A percentile compares a stretch with the other conserved stretches of the same genome.
Conservation (phyloP, 2,329 filamentous ascomycete genomes). For the Exophiala phaeomuriformis region DNA sequence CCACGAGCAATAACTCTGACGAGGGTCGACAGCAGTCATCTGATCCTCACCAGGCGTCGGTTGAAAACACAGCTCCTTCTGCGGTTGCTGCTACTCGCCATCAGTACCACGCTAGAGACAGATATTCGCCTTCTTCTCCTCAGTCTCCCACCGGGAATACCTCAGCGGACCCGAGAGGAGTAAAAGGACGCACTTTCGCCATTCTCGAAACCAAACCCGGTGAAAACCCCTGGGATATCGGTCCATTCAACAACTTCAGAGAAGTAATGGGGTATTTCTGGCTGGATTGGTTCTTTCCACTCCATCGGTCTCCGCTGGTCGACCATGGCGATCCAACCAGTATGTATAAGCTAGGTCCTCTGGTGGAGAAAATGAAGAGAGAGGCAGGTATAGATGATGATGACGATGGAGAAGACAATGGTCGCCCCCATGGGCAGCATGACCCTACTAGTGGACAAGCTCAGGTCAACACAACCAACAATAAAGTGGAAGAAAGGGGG, state of each 20-base stretch:
- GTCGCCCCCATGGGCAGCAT: neutral
- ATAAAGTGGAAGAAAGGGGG: no score
- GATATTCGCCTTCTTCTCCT: neutral
- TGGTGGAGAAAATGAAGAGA: slow-evolving; percentile 51
- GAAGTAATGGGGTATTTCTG: slow-evolving; percentile 67
- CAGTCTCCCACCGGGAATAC: neutral
- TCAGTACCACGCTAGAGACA: slow-evolving; percentile 1
- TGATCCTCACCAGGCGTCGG: neutral
- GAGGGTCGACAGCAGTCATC: no score
- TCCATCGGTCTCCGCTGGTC: slow-evolving; percentile 66
- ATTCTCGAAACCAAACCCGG: slow-evolving; percentile 65
- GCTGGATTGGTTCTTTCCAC: slow-evolving; percentile 73
- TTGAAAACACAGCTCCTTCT: neutral
- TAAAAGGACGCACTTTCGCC: slow-evolving; percentile 63
- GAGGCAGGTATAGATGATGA: slow-evolving; percentile 34
- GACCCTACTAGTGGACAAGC: slow-evolving; percentile 2
- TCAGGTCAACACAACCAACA: slow-evolving; percentile 8
- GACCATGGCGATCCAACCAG: slow-evolving; percentile 59
- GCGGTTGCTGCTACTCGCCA: slow-evolving; percentile 13
- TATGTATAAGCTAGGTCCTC: slow-evolving; percentile 60
- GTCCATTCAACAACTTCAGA: slow-evolving; percentile 62
- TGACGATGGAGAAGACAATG: neutral
- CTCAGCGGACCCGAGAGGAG: neutral
- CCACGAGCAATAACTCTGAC: no score
- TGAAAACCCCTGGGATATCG: slow-evolving; percentile 81